Base-by-base conservation (phyloP, 148 eudicot species). In the Rhododendron molle region DNA sequence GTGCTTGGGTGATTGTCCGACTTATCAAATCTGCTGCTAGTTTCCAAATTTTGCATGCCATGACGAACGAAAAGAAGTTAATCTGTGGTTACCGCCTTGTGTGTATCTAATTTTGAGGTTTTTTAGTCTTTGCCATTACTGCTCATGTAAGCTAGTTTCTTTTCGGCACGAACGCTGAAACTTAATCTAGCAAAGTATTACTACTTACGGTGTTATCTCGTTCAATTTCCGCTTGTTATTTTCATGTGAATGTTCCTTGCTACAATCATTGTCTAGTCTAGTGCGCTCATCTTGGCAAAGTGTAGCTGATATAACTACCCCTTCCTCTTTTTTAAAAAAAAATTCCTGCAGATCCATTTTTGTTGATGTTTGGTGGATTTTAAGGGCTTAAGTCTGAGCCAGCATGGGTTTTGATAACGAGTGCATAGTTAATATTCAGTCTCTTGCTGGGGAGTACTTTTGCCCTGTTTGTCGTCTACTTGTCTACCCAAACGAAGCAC, bases 361-460 rank as follows among this genome's bases (percentile, higher is more conserved):
- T 30, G 72, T 80, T 81, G 60, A 85, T 87, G 86, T 50, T 47
- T 77, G 77, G 85, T 81, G 78, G 81, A 80, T 74, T 38, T 52
- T 80, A 65, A 58, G 16, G 56, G 30, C 18, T 84, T 77, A 49
- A 83, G 52, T 46, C 72, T 74, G 65, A 85, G 44, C 78, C 86
- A 89, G 56, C 81, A 97, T 97, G 99, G 99, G 99, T 40, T 97
- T 97, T 52, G 99, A 97, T 85, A 95, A 90, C 56, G 99, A 97
- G 82, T 97, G 99, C 92, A 94, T 97, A 46, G 52, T 94, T 30
- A 93, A 97, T 83, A 93, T 95, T 76, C 96, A 93, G 46, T 88
- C 96, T 58, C 93, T 95, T 69, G 90, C 94, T 18, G 96, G 98
- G 60, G 98, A 97, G 86, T 97, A 95, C 87, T 97, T 97, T 84